Evolutionary conservation across 1,284 basidiomycete genomes (phyloP), one percentile per base, ranked within the genome.

Genomic region (Irpex sp.): DNA sequence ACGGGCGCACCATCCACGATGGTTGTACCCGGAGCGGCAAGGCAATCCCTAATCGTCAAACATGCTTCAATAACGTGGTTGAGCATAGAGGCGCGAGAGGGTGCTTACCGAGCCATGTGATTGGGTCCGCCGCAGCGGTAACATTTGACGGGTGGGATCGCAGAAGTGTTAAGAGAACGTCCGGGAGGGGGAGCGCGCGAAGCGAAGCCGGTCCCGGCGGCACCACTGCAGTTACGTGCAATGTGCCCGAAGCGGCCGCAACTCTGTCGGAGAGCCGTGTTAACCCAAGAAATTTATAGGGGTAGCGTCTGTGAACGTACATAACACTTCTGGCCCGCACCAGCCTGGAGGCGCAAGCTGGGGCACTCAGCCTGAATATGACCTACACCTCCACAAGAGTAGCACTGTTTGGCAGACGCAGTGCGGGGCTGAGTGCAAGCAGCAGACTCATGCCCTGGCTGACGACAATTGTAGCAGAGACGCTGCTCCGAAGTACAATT

Each of bases 381-480:
- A 65, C 89, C 89, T 59, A 92, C 83, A 53, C 89, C 90, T 47
- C 89, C 87, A 73, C 91, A 93, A 33, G 85, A 86, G 74, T 91
- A 93, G 75, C 91, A 90, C 75, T 93, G 90, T 78, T 93, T 93
- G 61, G 87, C 84, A 63, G 86, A 83, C 55, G 83, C 83, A 21
- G 87, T 90, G 67, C 93, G 86, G 58, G 93, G 94, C 69, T 87
- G 87, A 54, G 93, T 91, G 76, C 94, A 97, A 63, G 89, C 87
- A 65, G 89, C 89, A 46, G 91, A 93, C 78, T 96, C 94, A 73
- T 96, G 94, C 26, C 93, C 94, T 13, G 93, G 91, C 75, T 92
- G 89, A 69, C 90, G 87, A 76, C 94, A 96, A 76, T 95, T 96
- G 81, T 94, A 96, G 80, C 94, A 96, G 65, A 96, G 85, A 68